These are phyloP conservation scores for Ogataea hybrid DNA, from an alignment of 1,139 yeast species.

Conservation along the genomic window DNA sequence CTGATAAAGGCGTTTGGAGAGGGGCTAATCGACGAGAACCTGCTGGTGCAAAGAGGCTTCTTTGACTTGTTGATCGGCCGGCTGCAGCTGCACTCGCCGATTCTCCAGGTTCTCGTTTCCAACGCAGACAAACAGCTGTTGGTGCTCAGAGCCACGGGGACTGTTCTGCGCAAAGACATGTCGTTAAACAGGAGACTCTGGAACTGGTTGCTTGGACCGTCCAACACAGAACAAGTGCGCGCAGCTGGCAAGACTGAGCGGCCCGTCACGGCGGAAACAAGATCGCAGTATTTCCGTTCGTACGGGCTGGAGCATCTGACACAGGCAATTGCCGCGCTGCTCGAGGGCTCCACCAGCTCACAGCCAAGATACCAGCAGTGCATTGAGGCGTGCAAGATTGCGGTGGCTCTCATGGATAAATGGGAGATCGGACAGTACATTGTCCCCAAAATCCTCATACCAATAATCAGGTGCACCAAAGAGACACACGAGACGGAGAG, in stretches of 20 bases:
- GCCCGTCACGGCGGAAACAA: conserved; percentile 17
- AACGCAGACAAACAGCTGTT: conserved; percentile 55
- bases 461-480: conserved; percentile 48
- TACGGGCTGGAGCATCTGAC: conserved; percentile 53
- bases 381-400: conserved; percentile 57
- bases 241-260: conserved; percentile 9
- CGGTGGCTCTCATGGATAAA: conserved; percentile 76
- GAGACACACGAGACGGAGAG: conserved; percentile 21
- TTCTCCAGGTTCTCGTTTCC: conserved; percentile 48
- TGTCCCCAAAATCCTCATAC: conserved; percentile 67
- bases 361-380: conserved; percentile 31
- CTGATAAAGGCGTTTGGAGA: conserved; percentile 69
- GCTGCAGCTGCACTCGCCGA: conserved; percentile 61
- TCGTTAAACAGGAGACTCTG: conserved; percentile 88
- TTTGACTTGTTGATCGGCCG: conserved; percentile 74
- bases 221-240: conserved; percentile 19
- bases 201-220: conserved; percentile 90
- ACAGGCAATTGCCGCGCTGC: conserved; percentile 50
- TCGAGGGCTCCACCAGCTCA: conserved; percentile 37
- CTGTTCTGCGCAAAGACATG: conserved; percentile 84
- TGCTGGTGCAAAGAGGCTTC: conserved; percentile 84
- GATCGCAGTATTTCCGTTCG: conserved; percentile 55
- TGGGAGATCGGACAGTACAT: conserved; percentile 88
- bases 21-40: conserved; percentile 60
- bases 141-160: conserved; percentile 59